Conservation (phyloP, 1,284 basidiomycete genomes). For the Cystobasidium pallidum region DNA sequence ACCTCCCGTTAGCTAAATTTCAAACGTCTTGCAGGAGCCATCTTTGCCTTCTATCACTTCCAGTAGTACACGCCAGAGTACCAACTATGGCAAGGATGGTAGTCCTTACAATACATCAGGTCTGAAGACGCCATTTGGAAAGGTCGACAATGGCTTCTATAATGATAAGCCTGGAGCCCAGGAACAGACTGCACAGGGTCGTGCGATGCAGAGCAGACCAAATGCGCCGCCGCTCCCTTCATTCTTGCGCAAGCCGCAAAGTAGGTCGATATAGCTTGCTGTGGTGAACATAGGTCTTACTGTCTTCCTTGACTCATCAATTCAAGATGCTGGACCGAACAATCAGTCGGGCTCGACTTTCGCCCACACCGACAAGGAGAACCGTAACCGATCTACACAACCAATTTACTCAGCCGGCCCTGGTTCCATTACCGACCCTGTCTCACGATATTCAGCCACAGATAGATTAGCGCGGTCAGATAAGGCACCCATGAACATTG, state of each 20-base stretch:
- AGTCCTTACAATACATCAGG: neutral
- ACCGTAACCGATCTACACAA: neutral
- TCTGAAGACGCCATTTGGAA: neutral
- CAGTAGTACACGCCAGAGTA: constrained; percentile 10
- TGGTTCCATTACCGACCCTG: neutral
- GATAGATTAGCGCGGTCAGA: neutral
- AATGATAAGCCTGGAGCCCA: neutral
- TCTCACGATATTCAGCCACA: neutral
- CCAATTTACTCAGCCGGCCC: neutral
- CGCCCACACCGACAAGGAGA: neutral
- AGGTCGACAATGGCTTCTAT: neutral
- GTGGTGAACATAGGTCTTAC: no score
- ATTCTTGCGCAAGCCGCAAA: neutral
- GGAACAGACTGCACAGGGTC: neutral
- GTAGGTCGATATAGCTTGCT: neutral
- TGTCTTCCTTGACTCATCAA: no score
- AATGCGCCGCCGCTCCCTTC: neutral
- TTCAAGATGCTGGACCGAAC: neutral
- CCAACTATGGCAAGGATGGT: neutral
- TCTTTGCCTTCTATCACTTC: neutral
- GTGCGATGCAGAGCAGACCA: neutral
- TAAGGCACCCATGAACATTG: neutral
- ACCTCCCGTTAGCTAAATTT: no score
- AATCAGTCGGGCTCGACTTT: neutral
- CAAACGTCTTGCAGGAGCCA: neutral